Evolutionary conservation across 2,329 filamentous ascomycete genomes (phyloP).

Genomic region (Alternaria ventricosa): DNA sequence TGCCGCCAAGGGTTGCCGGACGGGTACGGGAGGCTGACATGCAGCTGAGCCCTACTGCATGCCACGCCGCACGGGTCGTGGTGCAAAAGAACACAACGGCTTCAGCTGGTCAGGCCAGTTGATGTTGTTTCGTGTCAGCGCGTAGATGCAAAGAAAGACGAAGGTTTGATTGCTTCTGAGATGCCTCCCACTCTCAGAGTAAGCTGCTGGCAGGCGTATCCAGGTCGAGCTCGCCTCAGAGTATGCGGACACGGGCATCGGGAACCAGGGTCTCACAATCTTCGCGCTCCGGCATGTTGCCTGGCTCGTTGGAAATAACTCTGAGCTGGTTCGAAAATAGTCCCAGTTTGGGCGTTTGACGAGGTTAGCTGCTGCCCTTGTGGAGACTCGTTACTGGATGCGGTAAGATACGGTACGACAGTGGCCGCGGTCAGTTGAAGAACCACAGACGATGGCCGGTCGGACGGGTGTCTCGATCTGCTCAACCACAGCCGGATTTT

Average conservation of each 20-base stretch:
- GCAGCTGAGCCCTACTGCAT: slow-evolving; percentile 25
- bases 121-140: slow-evolving; percentile 14
- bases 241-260: neutral
- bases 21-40: slow-evolving; percentile 29
- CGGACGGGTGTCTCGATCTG: slow-evolving; percentile 13
- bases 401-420: slow-evolving; percentile 2
- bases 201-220: slow-evolving; percentile 4
- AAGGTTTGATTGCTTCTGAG: slow-evolving; percentile 15
- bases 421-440: slow-evolving; percentile 2
- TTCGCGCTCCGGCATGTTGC: neutral
- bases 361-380: neutral
- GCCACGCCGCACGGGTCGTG: slow-evolving; percentile 16
- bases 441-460: slow-evolving; percentile 3
- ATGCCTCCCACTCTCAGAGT: neutral
- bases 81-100: slow-evolving; percentile 13
- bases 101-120: slow-evolving; percentile 18
- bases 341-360: neutral
- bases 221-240: neutral
- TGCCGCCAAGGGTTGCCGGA: slow-evolving; percentile 25
- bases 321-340: neutral
- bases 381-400: neutral
- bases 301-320: neutral
- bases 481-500: slow-evolving; percentile 1
- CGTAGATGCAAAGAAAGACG: neutral
- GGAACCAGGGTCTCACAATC: neutral